Evolutionary conservation across 2,329 filamentous ascomycete species (phyloP).

Genomic region (Alternaria burnsii): DNA sequence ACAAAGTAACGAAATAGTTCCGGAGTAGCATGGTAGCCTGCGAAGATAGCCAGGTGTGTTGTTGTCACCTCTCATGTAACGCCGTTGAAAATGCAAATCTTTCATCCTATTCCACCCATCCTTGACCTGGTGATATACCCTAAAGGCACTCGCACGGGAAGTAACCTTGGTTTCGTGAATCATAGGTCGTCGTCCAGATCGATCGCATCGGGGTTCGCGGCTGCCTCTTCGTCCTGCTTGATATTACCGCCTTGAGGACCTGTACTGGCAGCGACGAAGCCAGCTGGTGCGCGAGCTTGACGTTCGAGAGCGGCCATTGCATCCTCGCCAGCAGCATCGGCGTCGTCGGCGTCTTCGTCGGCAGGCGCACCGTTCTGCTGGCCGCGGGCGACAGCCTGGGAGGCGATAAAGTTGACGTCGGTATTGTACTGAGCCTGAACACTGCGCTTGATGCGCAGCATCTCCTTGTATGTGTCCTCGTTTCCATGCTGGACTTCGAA

Average conservation of each 20-base stretch:
- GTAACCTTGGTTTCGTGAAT: conserved; percentile 30
- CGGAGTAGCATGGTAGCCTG: conserved; percentile 15
- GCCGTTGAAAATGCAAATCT: conserved; percentile 21
- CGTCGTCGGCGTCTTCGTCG: conserved; percentile 49
- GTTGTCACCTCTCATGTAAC: conserved; percentile 10
- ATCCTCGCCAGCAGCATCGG: conserved; percentile 66
- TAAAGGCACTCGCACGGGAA: not conserved
- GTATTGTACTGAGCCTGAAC: conserved; percentile 99
- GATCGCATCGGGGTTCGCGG: conserved; percentile 85
- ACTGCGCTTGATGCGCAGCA: conserved; percentile 96
- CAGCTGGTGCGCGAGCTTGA: conserved; percentile 85
- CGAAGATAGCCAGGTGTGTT: conserved; percentile 6
- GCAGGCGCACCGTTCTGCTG: conserved; percentile 65
- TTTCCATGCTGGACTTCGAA: conserved; percentile 99
- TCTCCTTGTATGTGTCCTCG: conserved; percentile 99
- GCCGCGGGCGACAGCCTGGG: conserved; percentile 85
- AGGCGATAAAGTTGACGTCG: conserved; percentile 97
- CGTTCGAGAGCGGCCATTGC: conserved; percentile 90
- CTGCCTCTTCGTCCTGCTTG: conserved; percentile 52
- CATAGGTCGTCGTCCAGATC: conserved; percentile 69
- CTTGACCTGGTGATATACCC: conserved; percentile 4
- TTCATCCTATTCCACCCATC: conserved; percentile 16
- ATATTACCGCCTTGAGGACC: conserved; percentile 71
- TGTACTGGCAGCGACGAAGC: conserved; percentile 88
- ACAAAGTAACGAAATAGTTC: conserved; percentile 16